Evolutionary conservation across 192 early-diverging fungal species (phyloP), one percentile per base, ranked within the genome.

Genomic region (Backusella liffmaniae): DNA sequence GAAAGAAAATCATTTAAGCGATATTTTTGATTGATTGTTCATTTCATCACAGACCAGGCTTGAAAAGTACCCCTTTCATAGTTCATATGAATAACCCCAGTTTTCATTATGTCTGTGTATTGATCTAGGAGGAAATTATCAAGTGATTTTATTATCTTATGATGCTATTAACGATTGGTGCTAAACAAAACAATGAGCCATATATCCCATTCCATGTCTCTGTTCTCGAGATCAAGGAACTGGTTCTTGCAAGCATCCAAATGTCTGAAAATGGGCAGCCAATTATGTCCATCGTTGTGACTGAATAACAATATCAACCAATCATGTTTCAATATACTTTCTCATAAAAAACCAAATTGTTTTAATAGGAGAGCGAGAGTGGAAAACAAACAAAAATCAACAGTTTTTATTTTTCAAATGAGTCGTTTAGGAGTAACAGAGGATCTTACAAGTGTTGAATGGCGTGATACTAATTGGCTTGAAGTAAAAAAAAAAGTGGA

Each of bases 381-480:
- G 8, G 3, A 62, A 62, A 12, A 26, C 18, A 21, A 59, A 21
- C 7, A 13, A 12, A 21, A 59, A 59, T 26, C 18, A 23, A 23
- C 56, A 56, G 21, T 56, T 21, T 9, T 59, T 32, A 32, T 56
- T 59, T 12, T 62, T 62, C 56, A 37, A 18, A 80, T 80, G 74
- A 74, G 76, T 62, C 72, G 79, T 29, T 68, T 68, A 34, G 72
- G 62, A 68, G 67, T 67, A 41, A 73, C 76, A 23, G 82, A 83
- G 62, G 87, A 89, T 51, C 82, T 90, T 21, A 90, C 89, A 4
- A 84, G 77, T 23, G 87, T 91, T 4, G 90, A 91, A 74, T 91
- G 90, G 90, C 85, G 90, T 66, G 86, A 84, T 59, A 88, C 88
- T 46, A 85, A 88, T 65, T 91, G 90, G 90, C 35, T 86, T 12